phyloP scores from a whole-genome alignment of 768 basidiomycete species.

The Trametes elegans region DNA sequence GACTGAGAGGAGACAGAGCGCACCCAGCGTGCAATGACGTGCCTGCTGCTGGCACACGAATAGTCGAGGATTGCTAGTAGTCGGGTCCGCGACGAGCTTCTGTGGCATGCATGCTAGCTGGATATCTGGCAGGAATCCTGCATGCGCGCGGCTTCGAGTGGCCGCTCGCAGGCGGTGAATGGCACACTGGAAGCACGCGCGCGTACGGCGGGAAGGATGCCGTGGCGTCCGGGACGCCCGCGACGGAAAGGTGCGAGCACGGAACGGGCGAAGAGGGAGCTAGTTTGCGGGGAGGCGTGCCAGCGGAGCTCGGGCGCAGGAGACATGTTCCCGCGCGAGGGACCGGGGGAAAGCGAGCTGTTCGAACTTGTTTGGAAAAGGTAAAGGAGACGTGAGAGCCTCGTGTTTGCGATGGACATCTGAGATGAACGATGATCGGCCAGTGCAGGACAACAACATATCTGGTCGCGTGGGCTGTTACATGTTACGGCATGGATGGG shows the following conservation, averaged over 20 bases:
- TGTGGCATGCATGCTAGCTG: too few relatives aligned
- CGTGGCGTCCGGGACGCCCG: slow-evolving; percentile 3
- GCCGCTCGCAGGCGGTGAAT: background rate
- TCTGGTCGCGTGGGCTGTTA: slow-evolving; percentile 2
- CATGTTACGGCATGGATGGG: too few relatives aligned
- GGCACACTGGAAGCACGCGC: background rate
- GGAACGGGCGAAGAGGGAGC: background rate
- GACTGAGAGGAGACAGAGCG: too few relatives aligned
- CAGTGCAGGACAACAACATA: background rate
- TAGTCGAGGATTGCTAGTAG: too few relatives aligned
- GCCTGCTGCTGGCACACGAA: too few relatives aligned
- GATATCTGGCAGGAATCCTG: too few relatives aligned
- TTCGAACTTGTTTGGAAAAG: background rate
- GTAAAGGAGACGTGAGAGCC: background rate
- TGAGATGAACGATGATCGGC: slow-evolving; percentile 6
- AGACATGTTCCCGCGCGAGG: background rate
- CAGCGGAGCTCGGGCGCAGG: background rate
- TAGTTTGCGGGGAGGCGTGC: background rate
- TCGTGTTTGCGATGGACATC: slow-evolving; percentile 2
- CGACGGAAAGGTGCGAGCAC: background rate
- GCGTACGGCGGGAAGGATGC: background rate
- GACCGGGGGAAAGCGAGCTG: background rate
- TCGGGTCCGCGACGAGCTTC: too few relatives aligned
- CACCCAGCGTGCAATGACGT: background rate
- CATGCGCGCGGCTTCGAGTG: too few relatives aligned